A percentile compares a stretch with the other conserved stretches of the same genome.
phyloP scores from a whole-genome alignment of 2,329 filamentous ascomycete genomes.

The Dactylellina leptospora region DNA sequence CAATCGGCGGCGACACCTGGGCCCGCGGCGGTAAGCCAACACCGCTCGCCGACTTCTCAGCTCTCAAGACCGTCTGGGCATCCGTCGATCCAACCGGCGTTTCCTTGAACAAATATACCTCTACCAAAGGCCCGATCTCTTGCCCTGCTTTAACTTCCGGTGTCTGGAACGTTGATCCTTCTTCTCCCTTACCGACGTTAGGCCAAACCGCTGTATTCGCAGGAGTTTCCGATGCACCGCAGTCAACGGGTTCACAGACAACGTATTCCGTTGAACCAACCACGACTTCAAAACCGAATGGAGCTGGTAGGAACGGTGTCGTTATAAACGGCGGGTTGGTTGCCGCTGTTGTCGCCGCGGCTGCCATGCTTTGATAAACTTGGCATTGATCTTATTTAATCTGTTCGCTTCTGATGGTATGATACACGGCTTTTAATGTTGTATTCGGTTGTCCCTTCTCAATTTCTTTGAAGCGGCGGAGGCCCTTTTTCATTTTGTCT shows the following conservation, averaged over 20 bases:
- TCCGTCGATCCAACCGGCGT: constrained; percentile 75
- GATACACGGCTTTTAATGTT: constrained; percentile 22
- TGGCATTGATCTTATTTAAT: not conserved
- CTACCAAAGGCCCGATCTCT: constrained; percentile 68
- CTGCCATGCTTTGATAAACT: constrained; percentile 11
- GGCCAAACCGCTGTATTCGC: constrained; percentile 63
- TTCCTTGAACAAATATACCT: constrained; percentile 71
- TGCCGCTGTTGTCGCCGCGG: constrained; percentile 18
- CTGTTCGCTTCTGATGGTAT: not conserved
- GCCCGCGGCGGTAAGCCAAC: constrained; percentile 73
- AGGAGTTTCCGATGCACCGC: constrained; percentile 8
- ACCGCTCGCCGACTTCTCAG: constrained; percentile 74
- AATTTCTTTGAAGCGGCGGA: too few relatives aligned
- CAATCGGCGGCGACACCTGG: constrained; percentile 66
- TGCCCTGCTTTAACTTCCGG: constrained; percentile 76
- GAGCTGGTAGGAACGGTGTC: constrained; percentile 15
- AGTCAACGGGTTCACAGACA: constrained; percentile 53
- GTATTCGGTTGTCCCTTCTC: not conserved
- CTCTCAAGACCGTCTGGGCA: constrained; percentile 79
- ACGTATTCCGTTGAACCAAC: constrained; percentile 4
- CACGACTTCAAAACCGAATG: constrained; percentile 19
- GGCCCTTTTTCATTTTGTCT: not conserved
- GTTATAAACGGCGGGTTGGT: constrained; percentile 12
- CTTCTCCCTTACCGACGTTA: constrained; percentile 74
- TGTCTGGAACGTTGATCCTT: constrained; percentile 77